Percentiles rank a stretch among this genome's conserved stretches.
Evolutionary conservation across 2,329 filamentous ascomycete genomes (phyloP).

Genomic region (Metarhizium brunneum): DNA sequence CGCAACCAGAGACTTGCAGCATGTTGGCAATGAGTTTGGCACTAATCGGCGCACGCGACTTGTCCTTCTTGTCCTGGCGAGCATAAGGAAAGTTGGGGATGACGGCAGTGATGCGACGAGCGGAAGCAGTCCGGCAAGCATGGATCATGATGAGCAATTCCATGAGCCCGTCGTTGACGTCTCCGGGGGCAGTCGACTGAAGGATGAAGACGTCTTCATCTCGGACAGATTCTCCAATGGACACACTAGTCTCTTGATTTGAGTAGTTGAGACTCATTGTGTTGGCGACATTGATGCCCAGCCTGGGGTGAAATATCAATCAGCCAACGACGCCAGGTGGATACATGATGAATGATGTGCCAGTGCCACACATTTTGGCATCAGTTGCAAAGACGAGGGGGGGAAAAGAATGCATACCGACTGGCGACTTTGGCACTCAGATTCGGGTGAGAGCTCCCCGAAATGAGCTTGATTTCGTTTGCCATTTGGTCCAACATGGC

Average conservation of each 20-base stretch:
- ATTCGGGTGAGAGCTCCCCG: conserved; percentile 38
- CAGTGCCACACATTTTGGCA: too few relatives aligned
- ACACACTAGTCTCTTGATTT: conserved; percentile 82
- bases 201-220: conserved; percentile 98
- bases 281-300: conserved; percentile 70
- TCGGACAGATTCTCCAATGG: conserved; percentile 89
- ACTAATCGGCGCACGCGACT: conserved; percentile 87
- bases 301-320: conserved; percentile 31
- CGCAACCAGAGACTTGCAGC: conserved; percentile 85
- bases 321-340: too few relatives aligned
- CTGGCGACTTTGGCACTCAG: conserved; percentile 36
- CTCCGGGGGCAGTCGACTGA: conserved; percentile 87
- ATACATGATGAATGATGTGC: too few relatives aligned
- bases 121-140: conserved; percentile 62
- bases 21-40: conserved; percentile 96
- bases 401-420: conserved; percentile 23
- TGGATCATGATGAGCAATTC: conserved; percentile 98
- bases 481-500: conserved; percentile 36
- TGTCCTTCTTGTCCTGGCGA: conserved; percentile 94
- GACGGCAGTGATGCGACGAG: conserved; percentile 87
- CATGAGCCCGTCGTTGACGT: conserved; percentile 98
- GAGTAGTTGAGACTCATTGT: conserved; percentile 77
- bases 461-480: conserved; percentile 45
- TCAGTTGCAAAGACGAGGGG: too few relatives aligned
- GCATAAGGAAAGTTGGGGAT: conserved; percentile 96